These are phyloP conservation scores for Pleurozium schreberi DNA, from an alignment of 225 moss, liverwort and hornwort genomes.

Conservation along the genomic window DNA sequence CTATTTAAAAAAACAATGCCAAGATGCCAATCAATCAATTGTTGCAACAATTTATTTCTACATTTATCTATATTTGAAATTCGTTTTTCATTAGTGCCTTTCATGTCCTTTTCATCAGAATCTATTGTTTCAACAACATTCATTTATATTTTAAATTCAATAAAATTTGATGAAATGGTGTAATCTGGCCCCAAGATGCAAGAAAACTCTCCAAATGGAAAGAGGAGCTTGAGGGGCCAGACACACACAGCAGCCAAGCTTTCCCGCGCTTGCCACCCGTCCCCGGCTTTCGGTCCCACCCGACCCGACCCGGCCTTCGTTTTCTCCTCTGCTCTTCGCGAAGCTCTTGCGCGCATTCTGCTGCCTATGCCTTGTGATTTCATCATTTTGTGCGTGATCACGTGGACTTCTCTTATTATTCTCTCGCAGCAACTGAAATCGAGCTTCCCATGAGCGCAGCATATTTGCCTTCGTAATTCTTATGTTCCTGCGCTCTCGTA, in stretches of 20 bases:
- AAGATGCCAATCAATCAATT: background rate
- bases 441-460: background rate
- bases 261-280: conserved; percentile 18
- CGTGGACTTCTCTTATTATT: background rate
- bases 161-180: background rate
- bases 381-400: background rate
- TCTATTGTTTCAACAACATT: too few species aligned
- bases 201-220: background rate
- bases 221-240: background rate
- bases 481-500: background rate
- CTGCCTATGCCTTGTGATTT: background rate
- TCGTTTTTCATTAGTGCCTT: background rate
- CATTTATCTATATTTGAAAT: background rate
- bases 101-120: too few species aligned
- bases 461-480: background rate
- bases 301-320: background rate
- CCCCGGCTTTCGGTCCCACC: background rate
- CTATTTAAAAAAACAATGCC: background rate
- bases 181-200: background rate
- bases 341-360: background rate
- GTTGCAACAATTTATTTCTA: too few species aligned
- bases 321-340: background rate
- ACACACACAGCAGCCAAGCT: background rate
- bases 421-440: background rate
- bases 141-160: too few species aligned